Evolutionary conservation across 2,329 filamentous ascomycete genomes (phyloP).

Genomic region (Colletotrichum lindemuthianum): DNA sequence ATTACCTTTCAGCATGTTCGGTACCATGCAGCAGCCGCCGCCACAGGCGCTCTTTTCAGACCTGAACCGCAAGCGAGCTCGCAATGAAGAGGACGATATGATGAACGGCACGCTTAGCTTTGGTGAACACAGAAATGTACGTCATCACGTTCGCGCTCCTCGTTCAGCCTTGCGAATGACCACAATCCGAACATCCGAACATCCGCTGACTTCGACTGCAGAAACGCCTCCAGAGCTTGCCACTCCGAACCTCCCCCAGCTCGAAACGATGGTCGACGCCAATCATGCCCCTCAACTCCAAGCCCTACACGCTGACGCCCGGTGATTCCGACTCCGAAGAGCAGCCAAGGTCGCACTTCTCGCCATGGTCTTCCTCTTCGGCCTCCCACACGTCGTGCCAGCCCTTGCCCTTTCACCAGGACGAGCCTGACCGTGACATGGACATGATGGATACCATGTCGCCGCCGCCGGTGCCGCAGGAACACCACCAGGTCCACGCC

Average conservation of each 20-base stretch:
- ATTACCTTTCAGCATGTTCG: slow-evolving; percentile 22
- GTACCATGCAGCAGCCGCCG: not conserved
- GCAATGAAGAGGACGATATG: slow-evolving; percentile 57
- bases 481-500: slow-evolving; percentile 41
- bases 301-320: slow-evolving; percentile 47
- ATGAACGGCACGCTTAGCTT: slow-evolving; percentile 52
- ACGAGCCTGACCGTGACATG: slow-evolving; percentile 53
- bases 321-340: slow-evolving; percentile 54
- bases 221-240: slow-evolving; percentile 66
- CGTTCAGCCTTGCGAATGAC: not conserved
- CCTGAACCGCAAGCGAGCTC: slow-evolving; percentile 26
- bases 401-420: slow-evolving; percentile 34
- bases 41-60: slow-evolving; percentile 16
- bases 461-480: slow-evolving; percentile 44
- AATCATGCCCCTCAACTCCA: slow-evolving; percentile 30
- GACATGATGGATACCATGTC: slow-evolving; percentile 54
- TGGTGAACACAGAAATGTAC: slow-evolving; percentile 61
- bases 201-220: slow-evolving; percentile 39
- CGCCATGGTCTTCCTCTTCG: slow-evolving; percentile 45
- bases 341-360: slow-evolving; percentile 45
- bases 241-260: slow-evolving; percentile 57
- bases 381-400: slow-evolving; percentile 38
- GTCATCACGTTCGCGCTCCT: slow-evolving; percentile 33
- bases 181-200: not conserved
- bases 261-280: slow-evolving; percentile 41